phyloP scores from a whole-genome alignment of 208 protist genomes.

The Crithidia bombi region DNA sequence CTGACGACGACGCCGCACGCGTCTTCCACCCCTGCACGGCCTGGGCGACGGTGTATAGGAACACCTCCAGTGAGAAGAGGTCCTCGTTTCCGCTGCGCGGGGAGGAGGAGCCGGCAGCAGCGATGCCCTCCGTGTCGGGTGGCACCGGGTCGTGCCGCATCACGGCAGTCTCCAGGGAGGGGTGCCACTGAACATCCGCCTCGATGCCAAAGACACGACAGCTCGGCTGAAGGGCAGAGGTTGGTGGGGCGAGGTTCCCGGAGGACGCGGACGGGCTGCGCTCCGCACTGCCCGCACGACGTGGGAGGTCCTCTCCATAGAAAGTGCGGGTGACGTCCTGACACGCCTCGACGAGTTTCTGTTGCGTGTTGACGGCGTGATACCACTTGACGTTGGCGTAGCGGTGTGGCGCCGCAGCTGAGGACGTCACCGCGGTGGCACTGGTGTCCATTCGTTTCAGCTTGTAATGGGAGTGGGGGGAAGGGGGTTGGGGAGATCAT shows the following conservation, averaged over 20 bases:
- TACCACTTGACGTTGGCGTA: conserved; percentile 30
- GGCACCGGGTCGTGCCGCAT: conserved; percentile 44
- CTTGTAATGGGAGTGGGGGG: no score
- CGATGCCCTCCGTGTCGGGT: not conserved
- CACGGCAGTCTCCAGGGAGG: conserved; percentile 17
- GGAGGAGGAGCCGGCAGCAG: conserved; percentile 2
- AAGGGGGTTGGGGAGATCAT: no score
- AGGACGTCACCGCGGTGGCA: no score
- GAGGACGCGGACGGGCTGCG: conserved; percentile 1
- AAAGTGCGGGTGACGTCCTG: not conserved
- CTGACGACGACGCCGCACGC: not conserved
- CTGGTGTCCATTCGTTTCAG: no score
- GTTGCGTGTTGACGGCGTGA: conserved; percentile 43
- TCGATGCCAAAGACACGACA: conserved; percentile 40
- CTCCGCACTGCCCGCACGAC: not conserved
- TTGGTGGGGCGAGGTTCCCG: not conserved
- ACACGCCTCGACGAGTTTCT: conserved; percentile 5
- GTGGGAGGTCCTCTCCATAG: not conserved
- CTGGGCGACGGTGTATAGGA: conserved; percentile 7
- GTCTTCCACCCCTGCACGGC: conserved; percentile 25
- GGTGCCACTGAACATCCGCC: conserved; percentile 42
- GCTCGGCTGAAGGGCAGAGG: not conserved
- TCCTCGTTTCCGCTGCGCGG: not conserved
- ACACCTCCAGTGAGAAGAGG: not conserved
- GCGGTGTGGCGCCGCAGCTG: no score